Conservation (phyloP, 1,284 basidiomycete genomes). For the Fomes fomentarius region DNA sequence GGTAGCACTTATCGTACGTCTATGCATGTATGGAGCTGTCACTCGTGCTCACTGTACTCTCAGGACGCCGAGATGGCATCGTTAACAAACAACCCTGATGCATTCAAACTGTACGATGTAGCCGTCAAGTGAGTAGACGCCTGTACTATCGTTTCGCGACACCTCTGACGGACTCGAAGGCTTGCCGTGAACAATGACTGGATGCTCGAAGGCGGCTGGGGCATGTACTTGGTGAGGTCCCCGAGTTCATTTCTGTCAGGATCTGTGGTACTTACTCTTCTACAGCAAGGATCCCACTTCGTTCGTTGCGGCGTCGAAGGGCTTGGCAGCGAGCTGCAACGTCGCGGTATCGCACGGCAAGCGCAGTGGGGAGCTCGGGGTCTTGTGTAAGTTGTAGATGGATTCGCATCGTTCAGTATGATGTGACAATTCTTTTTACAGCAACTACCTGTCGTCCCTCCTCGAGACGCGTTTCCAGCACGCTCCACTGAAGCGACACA, state of each 20-base stretch:
- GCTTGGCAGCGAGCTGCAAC: constrained; percentile 64
- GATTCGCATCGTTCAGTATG: background rate
- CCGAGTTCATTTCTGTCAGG: background rate
- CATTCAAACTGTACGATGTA: constrained; percentile 66
- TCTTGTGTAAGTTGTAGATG: constrained; percentile 67
- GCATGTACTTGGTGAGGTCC: constrained; percentile 54
- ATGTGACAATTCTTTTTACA: constrained; percentile 27
- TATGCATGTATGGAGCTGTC: background rate
- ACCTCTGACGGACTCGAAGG: constrained; percentile 34
- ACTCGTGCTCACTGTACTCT: background rate
- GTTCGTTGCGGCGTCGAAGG: constrained; percentile 67
- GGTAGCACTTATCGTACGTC: constrained; percentile 64
- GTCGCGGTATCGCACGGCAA: constrained; percentile 64
- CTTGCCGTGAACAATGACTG: constrained; percentile 67
- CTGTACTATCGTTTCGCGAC: background rate
- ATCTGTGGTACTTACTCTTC: constrained; percentile 3
- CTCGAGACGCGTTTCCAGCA: constrained; percentile 47
- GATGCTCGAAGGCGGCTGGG: constrained; percentile 72
- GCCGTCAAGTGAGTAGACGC: constrained; percentile 57
- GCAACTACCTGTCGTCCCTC: constrained; percentile 51
- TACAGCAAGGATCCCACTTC: constrained; percentile 71
- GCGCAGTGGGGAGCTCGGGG: constrained; percentile 73
- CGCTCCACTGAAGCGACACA: constrained; percentile 51
- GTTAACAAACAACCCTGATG: constrained; percentile 54
- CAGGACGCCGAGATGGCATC: constrained; percentile 72